These are phyloP conservation scores for Chalara sp. DNA, from an alignment of 2,329 filamentous ascomycete species.

Conservation along the genomic window DNA sequence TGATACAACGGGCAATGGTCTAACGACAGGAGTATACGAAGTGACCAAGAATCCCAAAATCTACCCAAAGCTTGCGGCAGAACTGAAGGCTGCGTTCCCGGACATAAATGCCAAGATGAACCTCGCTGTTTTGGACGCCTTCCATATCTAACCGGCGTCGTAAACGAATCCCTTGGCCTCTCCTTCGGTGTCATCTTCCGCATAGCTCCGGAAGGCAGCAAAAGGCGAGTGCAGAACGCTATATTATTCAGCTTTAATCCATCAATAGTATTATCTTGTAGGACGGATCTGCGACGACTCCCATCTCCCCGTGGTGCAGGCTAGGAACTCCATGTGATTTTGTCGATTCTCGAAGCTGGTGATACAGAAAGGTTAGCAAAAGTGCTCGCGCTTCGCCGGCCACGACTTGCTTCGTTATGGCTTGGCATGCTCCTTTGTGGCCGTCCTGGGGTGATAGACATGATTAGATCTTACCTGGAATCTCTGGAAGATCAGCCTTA, in stretches of 20 bases:
- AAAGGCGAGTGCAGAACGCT: too few relatives aligned
- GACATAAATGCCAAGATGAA: conserved; percentile 6
- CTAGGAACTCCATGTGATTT: conserved; percentile 5
- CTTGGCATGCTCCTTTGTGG: conserved; percentile 4
- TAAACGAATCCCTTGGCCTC: conserved; percentile 26
- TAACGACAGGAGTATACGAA: neutral
- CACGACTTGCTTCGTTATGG: conserved; percentile 3
- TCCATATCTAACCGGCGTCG: conserved; percentile 22
- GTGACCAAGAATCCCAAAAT: neutral
- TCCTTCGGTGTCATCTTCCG: conserved; percentile 24
- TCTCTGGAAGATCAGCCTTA: conserved; percentile 2
- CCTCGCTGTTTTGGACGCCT: conserved; percentile 17
- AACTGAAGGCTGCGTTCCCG: neutral
- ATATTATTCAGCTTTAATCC: too few relatives aligned
- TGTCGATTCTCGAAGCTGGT: conserved; percentile 3
- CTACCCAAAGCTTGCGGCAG: neutral
- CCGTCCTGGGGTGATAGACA: conserved; percentile 1
- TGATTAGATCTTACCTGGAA: conserved; percentile 4
- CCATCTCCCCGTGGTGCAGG: neutral
- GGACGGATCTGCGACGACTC: too few relatives aligned
- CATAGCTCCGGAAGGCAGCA: conserved; percentile 5
- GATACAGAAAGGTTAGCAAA: conserved; percentile 4
- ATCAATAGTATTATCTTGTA: too few relatives aligned
- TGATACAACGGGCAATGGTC: neutral
- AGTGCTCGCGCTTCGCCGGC: conserved; percentile 4